Conservation (phyloP, 23 red algal genomes). For the Chondrus crispus region DNA sequence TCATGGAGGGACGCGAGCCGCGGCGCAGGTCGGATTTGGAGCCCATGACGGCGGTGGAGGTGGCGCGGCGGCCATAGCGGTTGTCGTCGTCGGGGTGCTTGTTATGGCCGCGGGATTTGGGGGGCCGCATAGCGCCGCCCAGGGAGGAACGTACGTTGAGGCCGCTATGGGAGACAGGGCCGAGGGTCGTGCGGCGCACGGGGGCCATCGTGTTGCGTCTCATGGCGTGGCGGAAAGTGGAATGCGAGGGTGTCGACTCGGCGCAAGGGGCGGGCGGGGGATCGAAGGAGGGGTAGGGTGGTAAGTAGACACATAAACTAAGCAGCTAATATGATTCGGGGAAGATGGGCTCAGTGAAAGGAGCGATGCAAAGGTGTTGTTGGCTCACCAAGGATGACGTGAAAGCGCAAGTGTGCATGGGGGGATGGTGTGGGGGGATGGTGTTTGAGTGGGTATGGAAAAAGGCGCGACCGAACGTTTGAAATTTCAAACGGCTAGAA, state of each 20-base stretch:
- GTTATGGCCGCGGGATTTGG: neutral
- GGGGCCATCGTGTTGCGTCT: neutral
- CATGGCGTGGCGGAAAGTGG: neutral
- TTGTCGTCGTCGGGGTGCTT: neutral
- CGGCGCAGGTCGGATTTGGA: neutral
- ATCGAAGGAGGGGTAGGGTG: too few relatives aligned
- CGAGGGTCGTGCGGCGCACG: slow-evolving; percentile 37
- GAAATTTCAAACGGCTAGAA: too few relatives aligned
- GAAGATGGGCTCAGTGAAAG: too few relatives aligned
- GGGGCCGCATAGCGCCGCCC: neutral
- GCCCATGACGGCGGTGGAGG: slow-evolving; percentile 8
- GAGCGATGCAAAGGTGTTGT: too few relatives aligned
- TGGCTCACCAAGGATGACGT: too few relatives aligned
- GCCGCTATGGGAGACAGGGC: slow-evolving; percentile 6
- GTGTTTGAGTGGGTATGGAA: too few relatives aligned
- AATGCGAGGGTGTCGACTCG: neutral
- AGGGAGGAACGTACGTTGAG: neutral
- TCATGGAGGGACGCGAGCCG: neutral
- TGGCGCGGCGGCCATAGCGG: neutral
- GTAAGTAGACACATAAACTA: too few relatives aligned
- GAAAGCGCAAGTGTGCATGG: too few relatives aligned
- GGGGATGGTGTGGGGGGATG: too few relatives aligned
- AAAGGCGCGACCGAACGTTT: too few relatives aligned
- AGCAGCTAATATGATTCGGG: too few relatives aligned
- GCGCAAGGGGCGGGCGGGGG: too few relatives aligned